These are phyloP conservation scores for Plantago major DNA, from an alignment of 257 asterid genomes.

Conservation along the genomic window DNA sequence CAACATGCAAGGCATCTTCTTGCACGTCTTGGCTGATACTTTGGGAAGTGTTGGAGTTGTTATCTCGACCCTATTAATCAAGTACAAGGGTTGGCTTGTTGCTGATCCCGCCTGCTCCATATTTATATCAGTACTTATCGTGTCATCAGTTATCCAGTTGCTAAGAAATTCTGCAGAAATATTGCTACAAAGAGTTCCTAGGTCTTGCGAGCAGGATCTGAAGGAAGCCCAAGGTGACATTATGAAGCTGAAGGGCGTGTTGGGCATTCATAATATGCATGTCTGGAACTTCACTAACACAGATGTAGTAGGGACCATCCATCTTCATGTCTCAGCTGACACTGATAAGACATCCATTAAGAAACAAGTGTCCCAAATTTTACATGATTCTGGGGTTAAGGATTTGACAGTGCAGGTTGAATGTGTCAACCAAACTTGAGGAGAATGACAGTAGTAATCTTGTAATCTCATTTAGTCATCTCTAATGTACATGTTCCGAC, in stretches of 20 bases:
- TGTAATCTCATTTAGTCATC: constrained; percentile 11
- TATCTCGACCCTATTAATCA: constrained; percentile 73
- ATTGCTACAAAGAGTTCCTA: constrained; percentile 87
- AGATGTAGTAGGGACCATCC: constrained; percentile 79
- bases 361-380: constrained; percentile 39
- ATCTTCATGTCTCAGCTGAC: constrained; percentile 65
- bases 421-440: constrained; percentile 32
- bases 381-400: constrained; percentile 66
- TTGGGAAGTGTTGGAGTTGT: constrained; percentile 96
- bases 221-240: constrained; percentile 49
- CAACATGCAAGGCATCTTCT: constrained; percentile 96
- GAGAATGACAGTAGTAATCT: constrained; percentile 8
- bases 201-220: constrained; percentile 59
- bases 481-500: too few relatives aligned
- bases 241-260: constrained; percentile 59
- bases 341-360: constrained; percentile 44
- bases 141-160: constrained; percentile 81
- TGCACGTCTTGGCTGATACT: constrained; percentile 96
- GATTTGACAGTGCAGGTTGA: constrained; percentile 82
- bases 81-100: constrained; percentile 93
- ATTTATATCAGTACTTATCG: constrained; percentile 73
- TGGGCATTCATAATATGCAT: constrained; percentile 67
- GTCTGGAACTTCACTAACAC: constrained; percentile 87
- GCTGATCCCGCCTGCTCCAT: constrained; percentile 98
- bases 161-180: constrained; percentile 90